A percentile compares a stretch with the other conserved stretches of the same genome.
Evolutionary conservation across 805 yeast genomes (phyloP).

Genomic region (Schizosaccharomyces japonicus): DNA sequence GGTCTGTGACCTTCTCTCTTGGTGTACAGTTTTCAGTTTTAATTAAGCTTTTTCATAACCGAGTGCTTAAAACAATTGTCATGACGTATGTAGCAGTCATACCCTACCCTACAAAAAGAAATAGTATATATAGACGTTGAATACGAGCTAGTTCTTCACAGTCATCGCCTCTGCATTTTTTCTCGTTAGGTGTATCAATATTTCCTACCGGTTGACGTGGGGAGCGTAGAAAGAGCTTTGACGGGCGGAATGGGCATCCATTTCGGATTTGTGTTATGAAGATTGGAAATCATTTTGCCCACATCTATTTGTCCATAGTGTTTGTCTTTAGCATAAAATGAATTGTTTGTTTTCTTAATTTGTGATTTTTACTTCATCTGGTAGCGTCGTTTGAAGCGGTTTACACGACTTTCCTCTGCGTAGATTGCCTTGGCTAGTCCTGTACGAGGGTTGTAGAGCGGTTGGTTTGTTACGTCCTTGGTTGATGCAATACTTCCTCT

Average conservation of each 20-base stretch:
- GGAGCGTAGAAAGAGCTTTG: neutral
- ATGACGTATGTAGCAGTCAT: no score
- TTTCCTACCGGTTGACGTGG: no score
- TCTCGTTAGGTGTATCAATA: no score
- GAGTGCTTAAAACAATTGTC: no score
- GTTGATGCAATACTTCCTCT: neutral
- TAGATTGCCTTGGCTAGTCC: neutral
- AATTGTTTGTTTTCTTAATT: neutral
- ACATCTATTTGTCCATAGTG: neutral
- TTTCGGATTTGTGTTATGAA: neutral
- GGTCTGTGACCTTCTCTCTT: no score
- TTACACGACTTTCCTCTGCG: neutral
- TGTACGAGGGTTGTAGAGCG: neutral
- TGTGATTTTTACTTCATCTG: neutral
- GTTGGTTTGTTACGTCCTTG: neutral
- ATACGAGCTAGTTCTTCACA: no score
- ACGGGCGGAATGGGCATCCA: constrained; percentile 4
- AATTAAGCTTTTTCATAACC: no score
- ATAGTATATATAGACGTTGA: no score
- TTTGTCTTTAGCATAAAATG: neutral
- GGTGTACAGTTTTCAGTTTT: no score
- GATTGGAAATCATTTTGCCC: constrained; percentile 4
- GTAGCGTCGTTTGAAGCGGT: neutral
- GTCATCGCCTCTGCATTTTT: no score
- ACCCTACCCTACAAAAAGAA: no score